Conservation (phyloP, 352 stramenopile species). For the Globisporangium emineosum region DNA sequence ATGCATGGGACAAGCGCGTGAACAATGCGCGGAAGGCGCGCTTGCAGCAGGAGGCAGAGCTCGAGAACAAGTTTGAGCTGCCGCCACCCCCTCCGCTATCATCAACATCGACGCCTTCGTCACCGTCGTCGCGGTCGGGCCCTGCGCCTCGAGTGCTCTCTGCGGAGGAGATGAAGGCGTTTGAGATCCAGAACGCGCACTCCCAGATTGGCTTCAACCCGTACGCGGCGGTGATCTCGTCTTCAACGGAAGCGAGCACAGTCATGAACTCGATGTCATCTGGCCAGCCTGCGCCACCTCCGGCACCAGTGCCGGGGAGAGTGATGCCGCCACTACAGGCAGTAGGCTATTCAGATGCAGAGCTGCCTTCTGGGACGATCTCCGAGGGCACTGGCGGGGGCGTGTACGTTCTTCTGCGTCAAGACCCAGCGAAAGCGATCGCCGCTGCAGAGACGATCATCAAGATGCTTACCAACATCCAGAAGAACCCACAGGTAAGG, state of each 20-base stretch:
- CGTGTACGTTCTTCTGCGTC: conserved; percentile 62
- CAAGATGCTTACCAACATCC: conserved; percentile 68
- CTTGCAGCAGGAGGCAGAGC: conserved; percentile 48
- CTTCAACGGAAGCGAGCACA: conserved; percentile 47
- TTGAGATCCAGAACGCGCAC: conserved; percentile 52
- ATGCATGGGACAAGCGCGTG: conserved; percentile 72
- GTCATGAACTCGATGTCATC: conserved; percentile 49
- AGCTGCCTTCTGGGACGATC: conserved; percentile 10
- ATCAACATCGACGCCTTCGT: conserved; percentile 13
- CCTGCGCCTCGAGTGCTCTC: conserved; percentile 34
- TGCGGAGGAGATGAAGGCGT: conserved; percentile 61
- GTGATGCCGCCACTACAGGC: neutral
- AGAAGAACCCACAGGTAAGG: conserved; percentile 55
- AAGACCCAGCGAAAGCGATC: conserved; percentile 48
- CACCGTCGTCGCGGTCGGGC: neutral
- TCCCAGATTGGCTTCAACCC: conserved; percentile 71
- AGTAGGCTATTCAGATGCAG: neutral
- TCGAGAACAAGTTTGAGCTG: conserved; percentile 38
- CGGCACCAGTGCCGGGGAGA: conserved; percentile 22
- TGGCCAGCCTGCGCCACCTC: conserved; percentile 16
- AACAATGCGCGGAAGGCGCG: conserved; percentile 46
- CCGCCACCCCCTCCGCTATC: conserved; percentile 14
- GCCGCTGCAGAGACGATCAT: conserved; percentile 57
- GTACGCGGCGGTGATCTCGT: conserved; percentile 66
- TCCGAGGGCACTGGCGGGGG: conserved; percentile 26